phyloP scores from a whole-genome alignment of 1,284 basidiomycete species.

The Microbotryum silenes-acaulis region DNA sequence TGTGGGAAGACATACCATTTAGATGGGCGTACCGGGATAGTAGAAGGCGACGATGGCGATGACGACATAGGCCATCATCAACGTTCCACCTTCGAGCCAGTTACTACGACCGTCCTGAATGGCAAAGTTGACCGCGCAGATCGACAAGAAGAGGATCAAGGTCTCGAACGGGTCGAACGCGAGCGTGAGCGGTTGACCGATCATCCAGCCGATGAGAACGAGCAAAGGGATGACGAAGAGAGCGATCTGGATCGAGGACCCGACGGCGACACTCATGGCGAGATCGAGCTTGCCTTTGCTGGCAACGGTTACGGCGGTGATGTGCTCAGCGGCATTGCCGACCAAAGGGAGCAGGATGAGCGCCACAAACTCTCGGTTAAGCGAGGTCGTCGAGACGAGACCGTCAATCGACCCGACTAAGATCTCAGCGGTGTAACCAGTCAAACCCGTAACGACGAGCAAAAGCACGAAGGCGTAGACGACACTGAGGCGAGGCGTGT shows the following conservation, averaged over 20 bases:
- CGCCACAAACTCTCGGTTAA: slow-evolving; percentile 69
- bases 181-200: slow-evolving; percentile 46
- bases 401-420: slow-evolving; percentile 71
- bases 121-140: slow-evolving; percentile 71
- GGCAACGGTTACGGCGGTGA: slow-evolving; percentile 78
- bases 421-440: slow-evolving; percentile 71
- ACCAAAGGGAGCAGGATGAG: slow-evolving; percentile 74
- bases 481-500: slow-evolving; percentile 49
- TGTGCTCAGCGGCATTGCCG: slow-evolving; percentile 65
- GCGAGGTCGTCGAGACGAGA: slow-evolving; percentile 45
- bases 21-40: slow-evolving; percentile 1
- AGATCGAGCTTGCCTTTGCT: slow-evolving; percentile 59
- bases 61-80: slow-evolving; percentile 44
- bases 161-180: slow-evolving; percentile 44
- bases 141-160: slow-evolving; percentile 49
- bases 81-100: slow-evolving; percentile 55
- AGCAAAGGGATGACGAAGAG: slow-evolving; percentile 63
- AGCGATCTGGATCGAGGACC: no score
- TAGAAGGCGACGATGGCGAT: slow-evolving; percentile 23
- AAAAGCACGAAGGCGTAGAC: slow-evolving; percentile 45
- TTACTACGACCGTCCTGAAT: slow-evolving; percentile 77
- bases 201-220: slow-evolving; percentile 47
- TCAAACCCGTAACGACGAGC: slow-evolving; percentile 45
- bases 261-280: slow-evolving; percentile 37
- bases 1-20: no score